A percentile compares a stretch with the other conserved stretches of the same genome.
phyloP scores from a whole-genome alignment of 148 eudicot species.

The Hydrangea macrophylla region DNA sequence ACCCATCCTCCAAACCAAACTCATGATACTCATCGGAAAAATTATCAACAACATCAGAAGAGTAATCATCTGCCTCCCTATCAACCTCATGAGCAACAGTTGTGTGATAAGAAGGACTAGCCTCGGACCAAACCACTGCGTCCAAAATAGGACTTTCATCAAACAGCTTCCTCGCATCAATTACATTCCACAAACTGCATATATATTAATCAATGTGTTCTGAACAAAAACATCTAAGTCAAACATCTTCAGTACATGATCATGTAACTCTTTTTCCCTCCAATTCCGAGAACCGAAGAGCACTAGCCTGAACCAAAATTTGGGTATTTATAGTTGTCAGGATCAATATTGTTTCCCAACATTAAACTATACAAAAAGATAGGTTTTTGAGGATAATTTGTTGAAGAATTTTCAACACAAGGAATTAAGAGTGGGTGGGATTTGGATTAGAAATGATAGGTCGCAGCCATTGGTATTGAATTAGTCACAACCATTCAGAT shows the following conservation, averaged over 20 bases:
- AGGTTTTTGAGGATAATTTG: slow-evolving; percentile 22
- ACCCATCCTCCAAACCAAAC: too few relatives aligned
- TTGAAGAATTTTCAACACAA: too few relatives aligned
- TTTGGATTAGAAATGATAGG: too few relatives aligned
- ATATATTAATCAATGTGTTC: slow-evolving; percentile 59
- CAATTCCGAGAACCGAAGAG: slow-evolving; percentile 14
- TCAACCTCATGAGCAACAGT: too few relatives aligned
- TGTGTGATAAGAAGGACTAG: too few relatives aligned
- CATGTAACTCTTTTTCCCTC: slow-evolving; percentile 60
- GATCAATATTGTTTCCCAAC: slow-evolving; percentile 25
- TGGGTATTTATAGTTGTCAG: slow-evolving; percentile 57
- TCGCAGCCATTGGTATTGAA: too few relatives aligned
- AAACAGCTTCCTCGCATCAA: slow-evolving; percentile 56
- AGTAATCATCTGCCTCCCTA: too few relatives aligned
- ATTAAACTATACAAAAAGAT: slow-evolving; percentile 46
- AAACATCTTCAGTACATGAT: slow-evolving; percentile 58
- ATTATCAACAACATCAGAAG: too few relatives aligned
- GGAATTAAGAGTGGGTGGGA: too few relatives aligned
- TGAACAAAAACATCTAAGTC: slow-evolving; percentile 47
- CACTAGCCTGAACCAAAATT: slow-evolving; percentile 51
- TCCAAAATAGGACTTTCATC: slow-evolving; percentile 67
- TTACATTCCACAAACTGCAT: slow-evolving; percentile 38
- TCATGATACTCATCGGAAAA: too few relatives aligned
- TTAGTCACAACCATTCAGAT: too few relatives aligned
- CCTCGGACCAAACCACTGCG: too few relatives aligned